A percentile compares a stretch with the other conserved stretches of the same genome.
These are phyloP conservation scores for Gossypium gossypioides DNA, from an alignment of 441 rosid genomes.

Conservation along the genomic window DNA sequence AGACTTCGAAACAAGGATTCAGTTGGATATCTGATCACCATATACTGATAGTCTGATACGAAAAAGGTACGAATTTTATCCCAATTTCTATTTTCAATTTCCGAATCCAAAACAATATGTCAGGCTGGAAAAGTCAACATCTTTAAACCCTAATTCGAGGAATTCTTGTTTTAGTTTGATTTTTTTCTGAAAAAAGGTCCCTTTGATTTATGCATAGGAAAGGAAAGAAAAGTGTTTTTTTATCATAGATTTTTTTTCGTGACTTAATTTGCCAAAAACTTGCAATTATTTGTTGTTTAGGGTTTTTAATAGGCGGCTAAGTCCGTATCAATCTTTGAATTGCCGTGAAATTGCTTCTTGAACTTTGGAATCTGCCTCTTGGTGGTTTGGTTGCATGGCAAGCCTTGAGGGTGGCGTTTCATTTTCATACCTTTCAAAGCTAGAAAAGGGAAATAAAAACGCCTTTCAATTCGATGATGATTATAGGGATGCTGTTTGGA, in stretches of 20 bases:
- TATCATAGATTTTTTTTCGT: background rate
- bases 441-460: conserved; percentile 26
- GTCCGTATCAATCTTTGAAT: background rate
- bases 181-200: background rate
- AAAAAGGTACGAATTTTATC: conserved; percentile 1
- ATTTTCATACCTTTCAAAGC: conserved; percentile 31
- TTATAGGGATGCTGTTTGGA: conserved; percentile 29
- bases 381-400: conserved; percentile 34
- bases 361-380: background rate
- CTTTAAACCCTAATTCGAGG: background rate
- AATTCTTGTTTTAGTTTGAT: background rate
- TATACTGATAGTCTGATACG: background rate
- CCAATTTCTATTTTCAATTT: background rate
- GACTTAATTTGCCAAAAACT: background rate
- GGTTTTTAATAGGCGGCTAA: background rate
- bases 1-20: background rate
- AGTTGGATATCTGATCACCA: background rate
- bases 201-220: background rate
- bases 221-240: background rate
- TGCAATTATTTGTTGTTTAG: background rate
- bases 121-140: background rate
- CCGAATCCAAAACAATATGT: background rate
- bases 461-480: conserved; percentile 32
- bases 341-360: conserved; percentile 3
- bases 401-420: conserved; percentile 35